Base-by-base conservation (phyloP, 2,329 filamentous ascomycete species). In the Xylariaceae sp. region DNA sequence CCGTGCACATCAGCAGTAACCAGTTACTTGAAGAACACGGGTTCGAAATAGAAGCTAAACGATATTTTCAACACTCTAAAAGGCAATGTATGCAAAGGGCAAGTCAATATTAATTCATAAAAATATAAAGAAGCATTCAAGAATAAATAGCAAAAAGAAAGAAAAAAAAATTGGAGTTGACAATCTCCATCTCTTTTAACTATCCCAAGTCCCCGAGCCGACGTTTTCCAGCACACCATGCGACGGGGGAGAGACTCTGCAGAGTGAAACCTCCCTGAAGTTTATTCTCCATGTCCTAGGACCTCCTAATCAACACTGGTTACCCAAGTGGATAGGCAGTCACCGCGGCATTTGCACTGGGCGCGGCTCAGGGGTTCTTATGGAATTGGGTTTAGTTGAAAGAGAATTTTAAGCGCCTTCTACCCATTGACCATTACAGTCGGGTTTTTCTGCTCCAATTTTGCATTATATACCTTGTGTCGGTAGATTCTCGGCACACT, bases 221-320 rank as follows among this genome's bases (percentile, higher is more conserved):
- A 80, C 83, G 85, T 87, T 74, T 81, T 88, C 85, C 85, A 84
- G 75, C 78, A 77, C 84, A 86, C 86, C 85, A 88, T 79, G 79
- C 80, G 81, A 86, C 83, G 85, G 85, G 83, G 84, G 82, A 84
- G 80, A 85, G 78, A 73, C 85, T 87, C 83, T 88, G 85, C 85
- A 86, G 83, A 86, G 85, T 88, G 82, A 88, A 75, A 55, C 85
- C 85, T 87, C 85, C 81, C 86, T 88, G 79, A 85, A 87, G 85
- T 68, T 71, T 88, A 69, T 77, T 84, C 82, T 84, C 82, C 85
- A 86, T 83, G 84, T 82, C 85, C 86, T 82, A 88, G 75, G 84
- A 79, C 75, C 75, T 73, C 77, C 74, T 79, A 85, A 79, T 77
- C 74, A 80, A 88, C 86, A 82, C 80, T 78, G 81, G 86, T 81